Evolutionary conservation across 257 asterid genomes (phyloP).

Genomic region (Henckelia pumila): DNA sequence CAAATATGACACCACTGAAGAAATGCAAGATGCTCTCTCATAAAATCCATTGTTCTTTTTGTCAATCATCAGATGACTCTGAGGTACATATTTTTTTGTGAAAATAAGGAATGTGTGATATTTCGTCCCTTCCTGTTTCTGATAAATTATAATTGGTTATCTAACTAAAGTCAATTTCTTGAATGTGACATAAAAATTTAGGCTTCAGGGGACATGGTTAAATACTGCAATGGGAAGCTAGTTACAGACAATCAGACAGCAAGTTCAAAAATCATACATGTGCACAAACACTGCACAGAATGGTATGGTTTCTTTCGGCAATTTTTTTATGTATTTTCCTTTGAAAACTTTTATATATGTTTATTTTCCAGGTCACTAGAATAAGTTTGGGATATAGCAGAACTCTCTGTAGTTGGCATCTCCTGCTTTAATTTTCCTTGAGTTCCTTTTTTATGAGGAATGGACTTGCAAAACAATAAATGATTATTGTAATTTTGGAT

Average conservation of each 20-base stretch:
- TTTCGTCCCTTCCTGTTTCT: background rate
- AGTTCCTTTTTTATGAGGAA: background rate
- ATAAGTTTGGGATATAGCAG: background rate
- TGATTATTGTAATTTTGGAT: too few species aligned
- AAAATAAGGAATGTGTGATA: background rate
- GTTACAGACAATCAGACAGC: constrained; percentile 34
- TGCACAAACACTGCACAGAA: constrained; percentile 78
- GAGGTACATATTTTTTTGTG: constrained; percentile 52
- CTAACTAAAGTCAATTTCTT: constrained; percentile 7
- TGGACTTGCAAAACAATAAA: background rate
- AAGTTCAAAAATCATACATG: constrained; percentile 45
- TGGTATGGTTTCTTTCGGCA: constrained; percentile 45
- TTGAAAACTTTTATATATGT: background rate
- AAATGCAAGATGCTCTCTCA: constrained; percentile 38
- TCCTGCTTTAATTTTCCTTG: constrained; percentile 1
- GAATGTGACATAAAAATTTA: constrained; percentile 30
- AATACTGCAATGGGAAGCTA: constrained; percentile 61
- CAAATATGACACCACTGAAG: constrained; percentile 26
- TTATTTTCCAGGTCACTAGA: background rate
- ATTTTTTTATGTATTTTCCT: background rate
- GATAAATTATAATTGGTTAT: constrained; percentile 11
- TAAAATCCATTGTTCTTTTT: constrained; percentile 58
- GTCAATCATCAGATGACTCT: constrained; percentile 65
- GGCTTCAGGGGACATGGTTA: constrained; percentile 80
- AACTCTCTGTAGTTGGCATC: constrained; percentile 1